These are phyloP conservation scores for Suillus americanus DNA, from an alignment of 768 basidiomycete species.

Conservation along the genomic window DNA sequence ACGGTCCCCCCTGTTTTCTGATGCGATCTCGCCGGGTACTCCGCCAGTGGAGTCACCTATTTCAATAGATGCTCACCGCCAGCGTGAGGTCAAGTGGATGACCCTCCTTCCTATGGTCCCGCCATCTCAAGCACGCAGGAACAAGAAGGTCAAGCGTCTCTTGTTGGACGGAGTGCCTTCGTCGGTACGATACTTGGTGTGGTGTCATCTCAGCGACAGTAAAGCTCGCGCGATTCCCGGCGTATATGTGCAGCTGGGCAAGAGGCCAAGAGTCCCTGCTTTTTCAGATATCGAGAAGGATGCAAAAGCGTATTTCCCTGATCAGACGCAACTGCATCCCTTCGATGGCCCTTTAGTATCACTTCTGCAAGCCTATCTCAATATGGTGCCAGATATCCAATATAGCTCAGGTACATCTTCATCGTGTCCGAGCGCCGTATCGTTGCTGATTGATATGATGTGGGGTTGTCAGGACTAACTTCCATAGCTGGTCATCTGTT, in stretches of 20 bases:
- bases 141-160: constrained; percentile 75
- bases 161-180: constrained; percentile 79
- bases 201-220: constrained; percentile 79
- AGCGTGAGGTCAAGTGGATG: constrained; percentile 80
- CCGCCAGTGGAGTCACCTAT: constrained; percentile 20
- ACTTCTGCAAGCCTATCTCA: constrained; percentile 70
- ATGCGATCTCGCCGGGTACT: neutral
- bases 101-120: constrained; percentile 53
- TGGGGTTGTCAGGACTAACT: constrained; percentile 51
- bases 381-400: constrained; percentile 82
- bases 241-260: constrained; percentile 63
- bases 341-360: constrained; percentile 56
- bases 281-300: constrained; percentile 61
- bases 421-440: constrained; percentile 5
- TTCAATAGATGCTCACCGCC: constrained; percentile 61
- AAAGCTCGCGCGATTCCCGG: constrained; percentile 68
- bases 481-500: constrained; percentile 72
- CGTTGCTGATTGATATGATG: neutral
- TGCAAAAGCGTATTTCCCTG: constrained; percentile 50
- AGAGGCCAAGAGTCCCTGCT: constrained; percentile 50
- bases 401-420: constrained; percentile 56
- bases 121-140: constrained; percentile 67
- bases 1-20: constrained; percentile 24
- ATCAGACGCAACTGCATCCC: constrained; percentile 58
- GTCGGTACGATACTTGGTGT: constrained; percentile 81